These are phyloP conservation scores for Trichosporon coremiiforme DNA, from an alignment of 1,284 basidiomycete genomes.

Conservation along the genomic window DNA sequence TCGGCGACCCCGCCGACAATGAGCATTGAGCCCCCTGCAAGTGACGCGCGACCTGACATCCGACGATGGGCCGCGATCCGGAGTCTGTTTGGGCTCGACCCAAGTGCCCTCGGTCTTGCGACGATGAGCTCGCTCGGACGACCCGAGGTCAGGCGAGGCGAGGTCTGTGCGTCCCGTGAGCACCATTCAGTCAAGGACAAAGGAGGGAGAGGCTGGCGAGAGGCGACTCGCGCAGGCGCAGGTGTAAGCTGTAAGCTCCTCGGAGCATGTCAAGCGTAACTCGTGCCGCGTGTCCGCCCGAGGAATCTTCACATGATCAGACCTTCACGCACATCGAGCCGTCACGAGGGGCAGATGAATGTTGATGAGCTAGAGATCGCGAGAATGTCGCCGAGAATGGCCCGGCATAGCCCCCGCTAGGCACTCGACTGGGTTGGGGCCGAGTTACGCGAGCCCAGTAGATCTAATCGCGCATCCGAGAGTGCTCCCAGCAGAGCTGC, in stretches of 20 bases:
- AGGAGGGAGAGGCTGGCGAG: background rate
- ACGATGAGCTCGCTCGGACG: too few relatives aligned
- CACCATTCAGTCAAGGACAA: too few relatives aligned
- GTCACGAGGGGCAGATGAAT: background rate
- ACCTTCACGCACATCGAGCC: background rate
- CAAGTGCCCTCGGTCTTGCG: too few relatives aligned
- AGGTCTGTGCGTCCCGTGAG: background rate
- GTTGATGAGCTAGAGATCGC: background rate
- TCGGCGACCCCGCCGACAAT: too few relatives aligned
- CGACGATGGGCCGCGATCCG: background rate
- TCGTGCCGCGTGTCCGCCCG: background rate
- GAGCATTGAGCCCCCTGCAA: too few relatives aligned
- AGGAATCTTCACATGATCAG: background rate
- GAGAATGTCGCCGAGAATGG: constrained; percentile 1
- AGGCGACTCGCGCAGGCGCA: background rate
- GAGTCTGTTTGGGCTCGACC: background rate
- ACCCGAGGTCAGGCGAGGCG: background rate
- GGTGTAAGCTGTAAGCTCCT: background rate
- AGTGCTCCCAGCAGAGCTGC: too few relatives aligned
- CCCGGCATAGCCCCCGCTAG: background rate
- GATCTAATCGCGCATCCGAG: constrained; percentile 8
- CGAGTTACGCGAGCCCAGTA: background rate
- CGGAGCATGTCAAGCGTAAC: background rate
- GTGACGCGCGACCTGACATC: background rate
- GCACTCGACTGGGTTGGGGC: background rate